Evolutionary conservation across 345 rosid genomes (phyloP).

Genomic region (Corchorus capsularis): DNA sequence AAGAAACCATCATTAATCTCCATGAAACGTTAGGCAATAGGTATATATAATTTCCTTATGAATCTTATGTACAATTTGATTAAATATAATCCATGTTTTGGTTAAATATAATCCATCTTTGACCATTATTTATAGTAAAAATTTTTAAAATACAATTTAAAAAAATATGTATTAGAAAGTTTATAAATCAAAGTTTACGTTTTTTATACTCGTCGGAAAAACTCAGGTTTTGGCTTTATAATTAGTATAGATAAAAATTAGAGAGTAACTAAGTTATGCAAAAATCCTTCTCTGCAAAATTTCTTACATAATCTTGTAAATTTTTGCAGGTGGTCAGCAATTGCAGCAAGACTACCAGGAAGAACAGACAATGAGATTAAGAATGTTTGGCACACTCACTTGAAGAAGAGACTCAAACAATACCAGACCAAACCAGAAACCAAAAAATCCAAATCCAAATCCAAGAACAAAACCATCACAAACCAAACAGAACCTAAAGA

Average conservation of each 20-base stretch:
- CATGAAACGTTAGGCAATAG: constrained; percentile 79
- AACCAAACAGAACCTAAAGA: constrained; percentile 24
- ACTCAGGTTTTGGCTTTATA: no score
- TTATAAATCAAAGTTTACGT: no score
- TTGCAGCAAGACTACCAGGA: constrained; percentile 79
- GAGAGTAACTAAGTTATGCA: no score
- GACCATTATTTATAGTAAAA: no score
- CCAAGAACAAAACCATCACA: not conserved
- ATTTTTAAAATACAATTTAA: no score
- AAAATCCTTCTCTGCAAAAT: not conserved
- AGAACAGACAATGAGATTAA: constrained; percentile 93
- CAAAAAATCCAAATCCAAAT: constrained; percentile 18
- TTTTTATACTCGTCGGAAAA: no score
- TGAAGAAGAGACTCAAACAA: constrained; percentile 66
- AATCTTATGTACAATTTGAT: no score
- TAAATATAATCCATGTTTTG: no score
- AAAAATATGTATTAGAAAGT: no score
- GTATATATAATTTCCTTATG: constrained; percentile 26
- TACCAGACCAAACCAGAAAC: constrained; percentile 28
- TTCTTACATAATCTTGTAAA: not conserved
- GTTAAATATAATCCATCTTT: no score
- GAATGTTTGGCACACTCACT: constrained; percentile 92
- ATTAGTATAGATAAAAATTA: no score
- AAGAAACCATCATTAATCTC: constrained; percentile 63
- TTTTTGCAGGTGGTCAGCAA: constrained; percentile 73